These are phyloP conservation scores for Agrocybe chaxingu DNA, from an alignment of 768 basidiomycete genomes.

Conservation along the genomic window DNA sequence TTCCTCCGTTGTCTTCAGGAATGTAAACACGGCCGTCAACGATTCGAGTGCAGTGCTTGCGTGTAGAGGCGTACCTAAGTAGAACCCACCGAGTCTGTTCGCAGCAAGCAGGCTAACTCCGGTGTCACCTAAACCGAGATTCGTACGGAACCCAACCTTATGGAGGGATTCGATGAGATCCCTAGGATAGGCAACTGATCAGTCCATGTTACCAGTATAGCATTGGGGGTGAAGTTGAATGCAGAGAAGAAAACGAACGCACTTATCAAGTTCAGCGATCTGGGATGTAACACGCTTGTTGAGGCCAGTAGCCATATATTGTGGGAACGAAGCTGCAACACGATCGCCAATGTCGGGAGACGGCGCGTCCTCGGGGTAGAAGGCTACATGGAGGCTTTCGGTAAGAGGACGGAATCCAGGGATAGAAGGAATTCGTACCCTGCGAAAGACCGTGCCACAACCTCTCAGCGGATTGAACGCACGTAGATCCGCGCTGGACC, in stretches of 20 bases:
- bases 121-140: conserved; percentile 35
- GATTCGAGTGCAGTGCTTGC: neutral
- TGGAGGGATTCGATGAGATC: conserved; percentile 36
- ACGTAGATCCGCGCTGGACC: conserved; percentile 37
- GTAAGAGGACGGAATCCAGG: neutral
- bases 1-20: conserved; percentile 52
- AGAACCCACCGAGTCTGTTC: conserved; percentile 34
- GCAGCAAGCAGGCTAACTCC: conserved; percentile 30
- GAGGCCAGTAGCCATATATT: conserved; percentile 20
- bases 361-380: conserved; percentile 47
- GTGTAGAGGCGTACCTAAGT: conserved; percentile 25
- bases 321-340: conserved; percentile 45
- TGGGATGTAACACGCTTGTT: conserved; percentile 15
- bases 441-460: conserved; percentile 28
- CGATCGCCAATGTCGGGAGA: conserved; percentile 50
- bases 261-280: conserved; percentile 36
- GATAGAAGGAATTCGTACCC: conserved; percentile 8
- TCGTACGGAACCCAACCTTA: conserved; percentile 43
- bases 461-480: conserved; percentile 44
- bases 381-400: conserved; percentile 8
- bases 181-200: conserved; percentile 10
- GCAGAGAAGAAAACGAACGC: neutral
- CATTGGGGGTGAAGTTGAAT: too few species aligned
- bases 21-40: neutral
- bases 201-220: neutral